These are phyloP conservation scores for Phanerochaete carnosa DNA, from an alignment of 768 basidiomycete species.

Conservation along the genomic window DNA sequence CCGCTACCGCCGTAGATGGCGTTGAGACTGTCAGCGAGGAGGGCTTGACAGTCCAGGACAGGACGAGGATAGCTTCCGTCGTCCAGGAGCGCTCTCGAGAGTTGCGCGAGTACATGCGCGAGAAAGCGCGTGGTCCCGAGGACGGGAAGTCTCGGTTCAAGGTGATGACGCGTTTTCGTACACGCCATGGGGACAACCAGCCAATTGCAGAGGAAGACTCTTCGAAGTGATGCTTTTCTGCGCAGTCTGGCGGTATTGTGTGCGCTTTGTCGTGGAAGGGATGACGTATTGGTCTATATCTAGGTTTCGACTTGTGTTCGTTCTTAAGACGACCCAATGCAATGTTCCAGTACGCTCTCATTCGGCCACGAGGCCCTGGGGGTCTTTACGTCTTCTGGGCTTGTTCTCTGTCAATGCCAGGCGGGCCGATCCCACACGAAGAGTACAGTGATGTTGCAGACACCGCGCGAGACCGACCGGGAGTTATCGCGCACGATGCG, in stretches of 20 bases:
- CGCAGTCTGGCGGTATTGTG: not conserved
- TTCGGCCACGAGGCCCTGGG: not conserved
- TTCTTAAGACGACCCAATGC: too few relatives aligned
- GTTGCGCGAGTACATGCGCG: conserved; percentile 4
- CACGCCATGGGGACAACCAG: not conserved
- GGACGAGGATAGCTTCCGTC: conserved; percentile 15
- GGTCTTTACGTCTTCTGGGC: too few relatives aligned
- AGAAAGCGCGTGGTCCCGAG: conserved; percentile 7
- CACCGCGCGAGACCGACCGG: too few relatives aligned
- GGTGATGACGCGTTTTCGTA: not conserved
- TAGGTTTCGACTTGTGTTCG: too few relatives aligned
- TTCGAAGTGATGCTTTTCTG: not conserved
- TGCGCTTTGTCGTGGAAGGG: too few relatives aligned
- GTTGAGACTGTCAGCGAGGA: conserved; percentile 23
- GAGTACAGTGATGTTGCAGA: too few relatives aligned
- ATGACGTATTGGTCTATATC: too few relatives aligned
- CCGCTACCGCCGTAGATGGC: conserved; percentile 23
- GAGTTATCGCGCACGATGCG: too few relatives aligned
- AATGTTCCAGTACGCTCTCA: not conserved
- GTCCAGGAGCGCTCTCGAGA: conserved; percentile 24
- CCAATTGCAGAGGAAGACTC: not conserved
- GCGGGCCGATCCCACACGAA: too few relatives aligned
- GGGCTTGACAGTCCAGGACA: conserved; percentile 22
- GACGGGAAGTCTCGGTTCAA: not conserved
- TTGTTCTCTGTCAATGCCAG: too few relatives aligned